A percentile compares a stretch with the other conserved stretches of the same genome.
These are phyloP conservation scores for Parachlorella kessleri DNA, from an alignment of 139 green algal genomes.

Conservation along the genomic window DNA sequence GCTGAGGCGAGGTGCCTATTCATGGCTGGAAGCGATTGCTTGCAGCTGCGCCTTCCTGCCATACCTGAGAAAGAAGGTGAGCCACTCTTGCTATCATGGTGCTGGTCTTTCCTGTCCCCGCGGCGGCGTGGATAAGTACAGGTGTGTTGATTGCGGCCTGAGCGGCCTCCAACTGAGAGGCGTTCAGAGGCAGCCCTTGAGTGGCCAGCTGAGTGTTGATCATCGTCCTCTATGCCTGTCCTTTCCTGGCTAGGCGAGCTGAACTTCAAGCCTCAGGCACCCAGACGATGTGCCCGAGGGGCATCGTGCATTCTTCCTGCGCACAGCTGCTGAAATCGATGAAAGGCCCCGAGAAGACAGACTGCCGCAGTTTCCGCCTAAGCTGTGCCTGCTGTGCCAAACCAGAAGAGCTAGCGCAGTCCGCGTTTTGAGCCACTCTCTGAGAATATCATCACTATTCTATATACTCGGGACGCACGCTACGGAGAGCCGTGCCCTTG, in stretches of 20 bases:
- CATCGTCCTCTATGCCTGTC: neutral
- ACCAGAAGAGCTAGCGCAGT: too few species aligned
- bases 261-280: neutral
- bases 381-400: too few species aligned
- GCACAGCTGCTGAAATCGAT: neutral
- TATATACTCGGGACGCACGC: too few species aligned
- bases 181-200: neutral
- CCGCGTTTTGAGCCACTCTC: too few species aligned
- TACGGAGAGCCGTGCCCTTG: too few species aligned
- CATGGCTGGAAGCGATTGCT: neutral
- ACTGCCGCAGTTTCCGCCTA: too few species aligned
- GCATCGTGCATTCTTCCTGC: neutral
- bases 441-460: too few species aligned
- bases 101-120: constrained; percentile 17
- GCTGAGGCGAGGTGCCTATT: neutral
- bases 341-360: too few species aligned
- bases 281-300: neutral
- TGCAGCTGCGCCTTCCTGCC: neutral
- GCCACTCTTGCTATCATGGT: constrained; percentile 25
- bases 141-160: constrained; percentile 1
- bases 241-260: neutral
- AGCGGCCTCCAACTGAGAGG: neutral
- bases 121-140: neutral
- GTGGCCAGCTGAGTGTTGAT: neutral
- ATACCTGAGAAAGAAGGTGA: neutral